Evolutionary conservation across 2,329 filamentous ascomycete genomes (phyloP).

Genomic region (Venturia effusa): DNA sequence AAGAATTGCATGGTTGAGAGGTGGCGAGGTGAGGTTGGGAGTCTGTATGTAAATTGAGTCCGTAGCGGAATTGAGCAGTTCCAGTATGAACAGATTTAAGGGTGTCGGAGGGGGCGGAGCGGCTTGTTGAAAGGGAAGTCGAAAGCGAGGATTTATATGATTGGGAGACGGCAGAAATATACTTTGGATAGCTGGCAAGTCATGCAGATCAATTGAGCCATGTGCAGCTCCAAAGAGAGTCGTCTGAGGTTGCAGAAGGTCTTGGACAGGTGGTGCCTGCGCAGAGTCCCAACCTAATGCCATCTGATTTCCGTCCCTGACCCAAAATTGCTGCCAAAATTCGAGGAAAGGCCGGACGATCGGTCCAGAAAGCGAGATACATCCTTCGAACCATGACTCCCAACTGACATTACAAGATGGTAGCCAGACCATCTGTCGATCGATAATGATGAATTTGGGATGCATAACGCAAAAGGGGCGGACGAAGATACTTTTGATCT

Average conservation of each 20-base stretch:
- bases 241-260: neutral
- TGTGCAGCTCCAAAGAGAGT: conserved; percentile 2
- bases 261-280: neutral
- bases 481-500: conserved; percentile 69
- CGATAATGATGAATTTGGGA: conserved; percentile 69
- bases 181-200: conserved; percentile 31
- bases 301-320: neutral
- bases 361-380: conserved; percentile 53
- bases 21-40: conserved; percentile 62
- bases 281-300: neutral
- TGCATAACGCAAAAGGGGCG: conserved; percentile 79
- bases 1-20: conserved; percentile 52
- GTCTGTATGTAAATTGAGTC: conserved; percentile 58
- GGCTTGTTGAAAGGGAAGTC: conserved; percentile 40
- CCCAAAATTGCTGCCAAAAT: conserved; percentile 65
- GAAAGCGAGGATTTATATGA: conserved; percentile 56
- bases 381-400: conserved; percentile 81
- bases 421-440: conserved; percentile 54
- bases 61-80: conserved; percentile 47
- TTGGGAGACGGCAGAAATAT: conserved; percentile 66
- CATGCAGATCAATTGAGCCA: neutral
- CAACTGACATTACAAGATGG: conserved; percentile 79
- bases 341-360: conserved; percentile 50
- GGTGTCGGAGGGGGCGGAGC: conserved; percentile 50
- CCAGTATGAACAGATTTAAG: conserved; percentile 54